These are phyloP conservation scores for Aspergillus tubingensis DNA, from an alignment of 2,329 filamentous ascomycete genomes.

Conservation along the genomic window DNA sequence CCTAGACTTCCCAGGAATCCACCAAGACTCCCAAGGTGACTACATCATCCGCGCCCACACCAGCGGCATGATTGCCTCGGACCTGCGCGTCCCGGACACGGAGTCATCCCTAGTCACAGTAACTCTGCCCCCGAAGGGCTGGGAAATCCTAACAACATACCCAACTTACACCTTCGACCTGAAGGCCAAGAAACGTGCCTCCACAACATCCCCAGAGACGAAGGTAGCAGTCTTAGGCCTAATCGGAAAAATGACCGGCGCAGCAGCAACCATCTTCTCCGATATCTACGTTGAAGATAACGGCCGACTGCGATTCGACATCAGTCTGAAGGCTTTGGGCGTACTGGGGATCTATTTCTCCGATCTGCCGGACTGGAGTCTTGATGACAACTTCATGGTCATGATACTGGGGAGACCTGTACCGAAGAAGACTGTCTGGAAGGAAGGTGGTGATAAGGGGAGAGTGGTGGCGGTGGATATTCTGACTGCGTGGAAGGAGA, in stretches of 20 bases:
- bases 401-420: slow-evolving; percentile 72
- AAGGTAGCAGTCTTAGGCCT: slow-evolving; percentile 72
- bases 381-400: slow-evolving; percentile 70
- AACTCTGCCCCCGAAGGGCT: slow-evolving; percentile 65
- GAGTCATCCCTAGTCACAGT: slow-evolving; percentile 58
- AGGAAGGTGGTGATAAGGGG: slow-evolving; percentile 46
- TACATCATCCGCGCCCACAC: slow-evolving; percentile 76
- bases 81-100: slow-evolving; percentile 36
- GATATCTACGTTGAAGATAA: slow-evolving; percentile 60
- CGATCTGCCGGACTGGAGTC: slow-evolving; percentile 60
- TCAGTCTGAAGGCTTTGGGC: slow-evolving; percentile 78
- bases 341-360: slow-evolving; percentile 73
- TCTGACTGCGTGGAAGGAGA: slow-evolving; percentile 73
- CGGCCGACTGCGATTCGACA: slow-evolving; percentile 64
- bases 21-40: slow-evolving; percentile 46
- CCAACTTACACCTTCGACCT: slow-evolving; percentile 61
- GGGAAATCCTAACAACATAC: slow-evolving; percentile 79
- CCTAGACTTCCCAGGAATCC: slow-evolving; percentile 70
- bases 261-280: slow-evolving; percentile 71
- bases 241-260: slow-evolving; percentile 84
- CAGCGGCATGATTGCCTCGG: slow-evolving; percentile 59
- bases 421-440: slow-evolving; percentile 64
- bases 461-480: slow-evolving; percentile 76
- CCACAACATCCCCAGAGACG: slow-evolving; percentile 11
- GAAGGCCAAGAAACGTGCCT: slow-evolving; percentile 20